Evolutionary conservation across 2,329 filamentous ascomycete genomes (phyloP), one percentile per base, ranked within the genome.

Genomic region (Ophiostoma sp.): DNA sequence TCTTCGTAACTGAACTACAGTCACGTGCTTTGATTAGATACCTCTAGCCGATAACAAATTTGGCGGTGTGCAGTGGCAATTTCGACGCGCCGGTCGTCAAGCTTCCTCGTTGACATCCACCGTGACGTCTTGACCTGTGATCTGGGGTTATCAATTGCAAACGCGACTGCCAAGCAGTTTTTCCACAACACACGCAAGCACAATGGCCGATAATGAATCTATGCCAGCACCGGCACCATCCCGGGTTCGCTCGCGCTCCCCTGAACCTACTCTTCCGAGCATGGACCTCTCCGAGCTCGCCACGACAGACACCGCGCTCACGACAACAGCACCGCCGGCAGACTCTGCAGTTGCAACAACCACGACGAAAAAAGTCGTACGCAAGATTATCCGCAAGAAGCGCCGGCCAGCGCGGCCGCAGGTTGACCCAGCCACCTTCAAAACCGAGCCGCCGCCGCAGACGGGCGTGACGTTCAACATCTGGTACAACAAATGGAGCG

Each of bases 401-500:
- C 90, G 91, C 77, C 87, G 93, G 54, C 95, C 95, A 41, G 95
- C 95, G 66, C 89, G 94, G 71, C 90, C 91, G 0, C 95, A 99
- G 81, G 90, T 97, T 76, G 95, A 99, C 77, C 88, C 93, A 1
- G 88, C 90, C 57, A 89, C 89, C 62, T 86, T 96, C 80, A 92
- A 90, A 75, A 90, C 90, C 44, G 93, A 97, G 76, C 90, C 92
- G 4, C 93, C 94, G 20, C 91, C 92, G 1, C 94, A 98, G 76
- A 98, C 94, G 0, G 95, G 95, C 69, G 96, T 92, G 0, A 93
- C 94, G 71, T 99, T 95, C 85, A 99, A 99, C 80, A 96, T 96
- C 77, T 97, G 94, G 94, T 97, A 97, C 82, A 97, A 97, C 83
- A 98, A 97, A 81, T 98, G 94, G 94, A 91, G 90, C 0, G 95